These are phyloP conservation scores for Pseudopyricularia javanii DNA, from an alignment of 2,329 filamentous ascomycete species.

Conservation along the genomic window DNA sequence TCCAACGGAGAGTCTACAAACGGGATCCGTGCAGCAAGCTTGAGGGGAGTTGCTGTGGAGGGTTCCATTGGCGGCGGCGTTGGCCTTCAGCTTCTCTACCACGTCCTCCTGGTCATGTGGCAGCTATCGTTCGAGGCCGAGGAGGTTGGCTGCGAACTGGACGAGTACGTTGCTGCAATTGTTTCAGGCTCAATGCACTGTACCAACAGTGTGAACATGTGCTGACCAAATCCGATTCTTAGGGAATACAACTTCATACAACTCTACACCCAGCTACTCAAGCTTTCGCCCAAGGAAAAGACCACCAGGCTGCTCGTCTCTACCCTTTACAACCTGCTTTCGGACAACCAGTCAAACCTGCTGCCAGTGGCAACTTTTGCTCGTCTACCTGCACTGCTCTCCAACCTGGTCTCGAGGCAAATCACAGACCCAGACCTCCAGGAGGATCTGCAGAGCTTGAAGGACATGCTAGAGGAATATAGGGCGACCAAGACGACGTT, in stretches of 20 bases:
- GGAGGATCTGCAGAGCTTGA: constrained; percentile 48
- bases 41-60: constrained; percentile 48
- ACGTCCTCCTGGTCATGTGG: constrained; percentile 88
- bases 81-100: constrained; percentile 77
- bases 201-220: neutral
- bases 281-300: constrained; percentile 93
- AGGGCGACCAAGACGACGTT: constrained; percentile 65
- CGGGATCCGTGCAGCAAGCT: constrained; percentile 18
- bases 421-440: constrained; percentile 52
- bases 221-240: neutral
- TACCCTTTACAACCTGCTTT: constrained; percentile 77
- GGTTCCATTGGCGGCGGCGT: constrained; percentile 65
- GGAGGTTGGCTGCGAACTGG: constrained; percentile 59
- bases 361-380: constrained; percentile 80
- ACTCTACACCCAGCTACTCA: constrained; percentile 83
- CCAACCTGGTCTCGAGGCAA: constrained; percentile 50
- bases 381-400: constrained; percentile 58
- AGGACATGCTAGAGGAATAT: constrained; percentile 53
- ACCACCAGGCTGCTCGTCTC: constrained; percentile 85
- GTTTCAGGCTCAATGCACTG: neutral
- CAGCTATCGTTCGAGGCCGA: constrained; percentile 91
- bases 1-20: constrained; percentile 45
- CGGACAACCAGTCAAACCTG: constrained; percentile 54
- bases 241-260: constrained; percentile 89
- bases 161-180: constrained; percentile 57